These are phyloP conservation scores for Septoria linicola DNA, from an alignment of 2,329 filamentous ascomycete species.

Conservation along the genomic window DNA sequence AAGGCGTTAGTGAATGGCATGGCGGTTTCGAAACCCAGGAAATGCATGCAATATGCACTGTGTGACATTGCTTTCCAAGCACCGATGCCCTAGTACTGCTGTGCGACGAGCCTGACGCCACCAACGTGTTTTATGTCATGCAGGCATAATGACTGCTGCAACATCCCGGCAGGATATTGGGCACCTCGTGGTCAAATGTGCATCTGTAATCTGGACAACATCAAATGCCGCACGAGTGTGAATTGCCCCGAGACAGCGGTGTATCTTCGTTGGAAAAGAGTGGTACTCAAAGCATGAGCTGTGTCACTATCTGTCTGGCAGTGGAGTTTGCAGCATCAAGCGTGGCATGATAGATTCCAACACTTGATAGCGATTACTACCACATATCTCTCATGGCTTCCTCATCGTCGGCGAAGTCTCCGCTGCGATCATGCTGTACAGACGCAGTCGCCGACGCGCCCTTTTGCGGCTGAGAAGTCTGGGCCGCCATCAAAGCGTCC, in stretches of 20 bases:
- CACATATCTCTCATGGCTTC: conserved; percentile 59
- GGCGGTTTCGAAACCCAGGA: conserved; percentile 4
- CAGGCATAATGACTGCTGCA: conserved; percentile 8
- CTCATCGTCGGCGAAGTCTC: conserved; percentile 62
- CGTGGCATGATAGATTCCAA: neutral
- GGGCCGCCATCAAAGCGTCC: conserved; percentile 56
- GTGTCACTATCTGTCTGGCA: neutral
- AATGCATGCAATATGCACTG: conserved; percentile 8
- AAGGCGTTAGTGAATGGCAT: neutral
- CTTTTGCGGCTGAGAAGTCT: conserved; percentile 28
- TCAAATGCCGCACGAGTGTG: neutral
- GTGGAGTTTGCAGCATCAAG: neutral
- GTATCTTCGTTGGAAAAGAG: neutral
- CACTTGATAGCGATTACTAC: neutral
- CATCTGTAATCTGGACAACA: neutral
- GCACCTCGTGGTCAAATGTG: neutral
- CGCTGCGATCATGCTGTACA: conserved; percentile 10
- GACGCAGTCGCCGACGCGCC: neutral
- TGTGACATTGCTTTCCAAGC: conserved; percentile 1
- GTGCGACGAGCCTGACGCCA: conserved; percentile 19
- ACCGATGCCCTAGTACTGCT: conserved; percentile 5
- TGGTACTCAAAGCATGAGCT: too few relatives aligned
- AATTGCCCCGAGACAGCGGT: neutral
- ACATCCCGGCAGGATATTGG: conserved; percentile 9
- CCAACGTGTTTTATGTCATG: conserved; percentile 20